Evolutionary conservation across 1,284 basidiomycete species (phyloP).

Genomic region (Peniophora sp.): DNA sequence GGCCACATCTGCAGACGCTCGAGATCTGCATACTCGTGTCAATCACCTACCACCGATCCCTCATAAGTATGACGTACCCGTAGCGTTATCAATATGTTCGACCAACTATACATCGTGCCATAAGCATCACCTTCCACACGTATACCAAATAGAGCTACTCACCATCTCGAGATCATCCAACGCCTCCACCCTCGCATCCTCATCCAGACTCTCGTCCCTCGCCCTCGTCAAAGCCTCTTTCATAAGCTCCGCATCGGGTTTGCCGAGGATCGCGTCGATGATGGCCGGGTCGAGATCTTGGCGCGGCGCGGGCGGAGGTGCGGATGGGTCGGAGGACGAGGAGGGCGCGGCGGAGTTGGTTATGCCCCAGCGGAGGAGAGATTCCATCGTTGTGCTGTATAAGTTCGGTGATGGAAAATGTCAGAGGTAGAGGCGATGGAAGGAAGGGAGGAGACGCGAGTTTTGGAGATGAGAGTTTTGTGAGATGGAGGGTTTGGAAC

Average conservation of each 20-base stretch:
- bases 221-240: slow-evolving; percentile 78
- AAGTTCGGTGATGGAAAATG: not conserved
- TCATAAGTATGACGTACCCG: slow-evolving; percentile 42
- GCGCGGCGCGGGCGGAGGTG: slow-evolving; percentile 25
- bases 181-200: slow-evolving; percentile 69
- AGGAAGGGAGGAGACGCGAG: slow-evolving; percentile 3
- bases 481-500: too few species aligned
- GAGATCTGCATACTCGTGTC: slow-evolving; percentile 49
- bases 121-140: not conserved
- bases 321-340: slow-evolving; percentile 16
- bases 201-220: slow-evolving; percentile 48
- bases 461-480: not conserved
- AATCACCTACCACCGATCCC: not conserved
- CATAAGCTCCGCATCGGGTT: slow-evolving; percentile 80
- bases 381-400: slow-evolving; percentile 42
- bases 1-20: slow-evolving; percentile 83
- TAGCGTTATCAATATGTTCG: slow-evolving; percentile 94
- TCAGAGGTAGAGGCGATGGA: slow-evolving; percentile 3
- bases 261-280: slow-evolving; percentile 83
- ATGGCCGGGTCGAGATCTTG: slow-evolving; percentile 68
- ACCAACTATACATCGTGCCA: slow-evolving; percentile 57
- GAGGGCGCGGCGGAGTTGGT: slow-evolving; percentile 46
- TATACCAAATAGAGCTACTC: slow-evolving; percentile 11
- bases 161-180: slow-evolving; percentile 97
- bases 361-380: slow-evolving; percentile 68